Percentiles rank a stretch among this genome's conserved stretches.
These are phyloP conservation scores for Monosporozyma aquatica DNA, from an alignment of 805 yeast species.

Conservation along the genomic window DNA sequence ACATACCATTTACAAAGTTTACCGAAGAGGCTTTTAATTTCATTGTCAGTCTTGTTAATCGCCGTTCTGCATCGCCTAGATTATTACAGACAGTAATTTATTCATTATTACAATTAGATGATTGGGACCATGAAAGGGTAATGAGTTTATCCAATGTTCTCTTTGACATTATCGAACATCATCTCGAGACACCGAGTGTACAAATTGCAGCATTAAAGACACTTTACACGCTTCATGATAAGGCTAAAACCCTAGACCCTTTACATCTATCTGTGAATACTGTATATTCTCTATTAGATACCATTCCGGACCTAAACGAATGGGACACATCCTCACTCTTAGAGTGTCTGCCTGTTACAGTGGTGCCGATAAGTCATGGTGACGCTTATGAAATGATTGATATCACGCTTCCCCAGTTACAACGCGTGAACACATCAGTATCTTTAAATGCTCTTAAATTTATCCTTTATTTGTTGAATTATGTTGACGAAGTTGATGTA, in stretches of 20 bases:
- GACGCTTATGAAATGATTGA: constrained; percentile 65
- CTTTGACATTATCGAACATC: constrained; percentile 29
- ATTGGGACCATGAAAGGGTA: constrained; percentile 41
- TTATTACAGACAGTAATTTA: constrained; percentile 64
- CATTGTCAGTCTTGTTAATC: constrained; percentile 33
- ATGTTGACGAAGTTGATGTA: constrained; percentile 47
- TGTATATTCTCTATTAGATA: constrained; percentile 30
- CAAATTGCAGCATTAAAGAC: constrained; percentile 68
- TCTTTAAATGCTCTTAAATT: constrained; percentile 68
- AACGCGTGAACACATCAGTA: constrained; percentile 73
- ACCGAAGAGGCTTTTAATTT: constrained; percentile 37
- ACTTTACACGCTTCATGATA: constrained; percentile 54
- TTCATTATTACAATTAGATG: constrained; percentile 59
- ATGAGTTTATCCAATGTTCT: constrained; percentile 35
- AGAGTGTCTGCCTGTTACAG: constrained; percentile 49
- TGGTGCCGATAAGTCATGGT: constrained; percentile 57
- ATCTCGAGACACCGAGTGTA: constrained; percentile 49
- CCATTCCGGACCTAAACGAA: constrained; percentile 37
- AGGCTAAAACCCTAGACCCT: constrained; percentile 18
- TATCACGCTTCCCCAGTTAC: constrained; percentile 56
- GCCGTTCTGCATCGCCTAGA: constrained; percentile 38
- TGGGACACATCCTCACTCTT: constrained; percentile 71
- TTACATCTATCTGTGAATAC: constrained; percentile 35
- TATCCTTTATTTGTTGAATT: constrained; percentile 64
- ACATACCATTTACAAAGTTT: constrained; percentile 48